Evolutionary conservation across 1,139 yeast species (phyloP), one percentile per base, ranked within the genome.

Genomic region (Magnusiomyces suaveolens): DNA sequence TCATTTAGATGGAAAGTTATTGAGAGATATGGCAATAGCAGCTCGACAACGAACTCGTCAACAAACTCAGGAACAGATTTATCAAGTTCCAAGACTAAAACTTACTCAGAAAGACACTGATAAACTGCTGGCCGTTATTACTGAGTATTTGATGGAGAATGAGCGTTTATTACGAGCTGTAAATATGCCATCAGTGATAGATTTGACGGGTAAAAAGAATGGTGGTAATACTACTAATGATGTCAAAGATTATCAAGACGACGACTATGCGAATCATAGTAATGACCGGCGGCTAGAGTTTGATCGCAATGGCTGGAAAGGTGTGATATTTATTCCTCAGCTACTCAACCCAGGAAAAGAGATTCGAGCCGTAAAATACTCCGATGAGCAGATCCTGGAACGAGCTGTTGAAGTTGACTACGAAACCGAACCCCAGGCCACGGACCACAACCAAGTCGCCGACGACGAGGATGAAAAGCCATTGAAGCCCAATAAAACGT

Each of bases 381-480:
- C 58, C 12, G 48, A 49, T 25, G 56, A 55, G 39, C 58, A 55
- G 26, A 33, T 55, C 2, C 26, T 55, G 18, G 54, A 55, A 29
- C 48, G 58, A 18, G 52, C 49, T 14, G 33, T 55, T 44, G 46
- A 49, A 10, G 21, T 55, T 1, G 43, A 51, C 21, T 29, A 52
- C 24, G 49, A 21, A 21, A 25, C 50, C 18, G 36, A 46, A 10
- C 32, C 23, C 2, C 48, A 29, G 16, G 21, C 16, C 3, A 18
- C 33, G 16, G 49, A 24, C 14, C 32, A n/a, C 14, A 25, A 18
- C 20, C 26, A 44, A 21, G 21, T 16, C 20, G 24, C 16, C 12
- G 23, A 43, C 20, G 52, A 51, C 14, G 51, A 41, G n/a, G 58
- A 55, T 6, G 58, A 55, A 41, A 53, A 53, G 48, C 54, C 56